Conservation (phyloP, 2,329 filamentous ascomycete species). For the Pseudocercospora fuligena region DNA sequence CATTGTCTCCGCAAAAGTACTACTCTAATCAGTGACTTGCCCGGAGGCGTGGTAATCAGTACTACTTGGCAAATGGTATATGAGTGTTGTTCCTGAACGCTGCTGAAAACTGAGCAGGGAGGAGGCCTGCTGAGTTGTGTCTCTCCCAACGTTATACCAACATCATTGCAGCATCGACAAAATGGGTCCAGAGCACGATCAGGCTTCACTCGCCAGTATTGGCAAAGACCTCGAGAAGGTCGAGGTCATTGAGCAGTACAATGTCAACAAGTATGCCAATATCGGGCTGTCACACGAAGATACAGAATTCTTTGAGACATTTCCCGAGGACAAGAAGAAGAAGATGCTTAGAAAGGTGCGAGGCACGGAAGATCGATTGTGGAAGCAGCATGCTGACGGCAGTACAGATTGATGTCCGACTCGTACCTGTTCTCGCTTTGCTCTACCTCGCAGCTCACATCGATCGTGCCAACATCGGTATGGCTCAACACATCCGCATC, state of each 20-base stretch:
- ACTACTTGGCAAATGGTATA: background rate
- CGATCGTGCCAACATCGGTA: slow-evolving; percentile 50
- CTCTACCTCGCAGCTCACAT: slow-evolving; percentile 53
- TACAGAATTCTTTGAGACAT: slow-evolving; percentile 32
- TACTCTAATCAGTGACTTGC: background rate
- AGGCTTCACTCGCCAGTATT: slow-evolving; percentile 24
- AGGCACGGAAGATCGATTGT: background rate
- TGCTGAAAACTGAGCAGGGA: background rate
- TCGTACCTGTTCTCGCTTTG: slow-evolving; percentile 55
- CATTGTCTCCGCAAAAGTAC: background rate
- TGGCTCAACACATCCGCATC: background rate
- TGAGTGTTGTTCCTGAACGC: background rate
- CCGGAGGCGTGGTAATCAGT: background rate
- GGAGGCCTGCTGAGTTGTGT: background rate
- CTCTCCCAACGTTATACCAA: background rate
- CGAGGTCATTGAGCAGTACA: slow-evolving; percentile 24
- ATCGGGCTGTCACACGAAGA: slow-evolving; percentile 30
- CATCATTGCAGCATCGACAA: background rate
- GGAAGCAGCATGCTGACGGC: background rate
- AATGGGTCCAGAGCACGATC: slow-evolving; percentile 11
- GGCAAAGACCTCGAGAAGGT: slow-evolving; percentile 33
- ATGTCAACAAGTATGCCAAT: slow-evolving; percentile 30
- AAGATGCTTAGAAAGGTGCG: slow-evolving; percentile 50
- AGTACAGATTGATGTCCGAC: slow-evolving; percentile 48
- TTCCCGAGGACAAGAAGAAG: slow-evolving; percentile 25